These are phyloP conservation scores for Anisogramma anomala DNA, from an alignment of 2,329 filamentous ascomycete genomes.

Conservation along the genomic window DNA sequence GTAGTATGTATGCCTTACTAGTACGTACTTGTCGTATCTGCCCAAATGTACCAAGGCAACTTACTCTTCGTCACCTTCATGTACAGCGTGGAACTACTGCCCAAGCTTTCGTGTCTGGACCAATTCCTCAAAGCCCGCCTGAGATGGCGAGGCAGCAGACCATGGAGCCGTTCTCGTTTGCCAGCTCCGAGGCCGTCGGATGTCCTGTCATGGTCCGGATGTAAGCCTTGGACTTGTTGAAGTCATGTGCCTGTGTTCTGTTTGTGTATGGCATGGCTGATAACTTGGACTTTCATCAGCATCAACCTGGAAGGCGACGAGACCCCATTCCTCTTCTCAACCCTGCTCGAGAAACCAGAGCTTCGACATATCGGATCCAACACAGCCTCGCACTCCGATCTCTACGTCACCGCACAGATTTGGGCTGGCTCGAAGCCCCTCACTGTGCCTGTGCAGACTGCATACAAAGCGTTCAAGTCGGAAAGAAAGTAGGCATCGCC, in stretches of 20 bases:
- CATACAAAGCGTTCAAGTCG: constrained; percentile 80
- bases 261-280: too few species aligned
- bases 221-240: constrained; percentile 27
- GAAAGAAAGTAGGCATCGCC: constrained; percentile 40
- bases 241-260: too few species aligned
- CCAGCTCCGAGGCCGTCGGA: constrained; percentile 72
- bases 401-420: constrained; percentile 85
- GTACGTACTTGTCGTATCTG: too few species aligned
- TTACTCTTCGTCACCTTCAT: not conserved
- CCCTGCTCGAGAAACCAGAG: constrained; percentile 65
- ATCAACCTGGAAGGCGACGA: constrained; percentile 70
- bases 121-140: not conserved
- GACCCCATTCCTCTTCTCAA: constrained; percentile 62
- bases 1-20: too few species aligned
- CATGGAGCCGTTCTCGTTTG: constrained; percentile 97
- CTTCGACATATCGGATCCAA: constrained; percentile 82
- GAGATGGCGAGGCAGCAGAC: constrained; percentile 7
- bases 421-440: constrained; percentile 95
- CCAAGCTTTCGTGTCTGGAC: too few species aligned
- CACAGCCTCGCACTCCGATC: constrained; percentile 69
- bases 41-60: too few species aligned
- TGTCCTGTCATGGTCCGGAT: constrained; percentile 59
- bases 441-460: constrained; percentile 81
- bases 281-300: constrained; percentile 30
- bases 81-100: not conserved